Base-by-base conservation (phyloP, 192 early-diverging fungal genomes). In the Spizellomyces sp. region DNA sequence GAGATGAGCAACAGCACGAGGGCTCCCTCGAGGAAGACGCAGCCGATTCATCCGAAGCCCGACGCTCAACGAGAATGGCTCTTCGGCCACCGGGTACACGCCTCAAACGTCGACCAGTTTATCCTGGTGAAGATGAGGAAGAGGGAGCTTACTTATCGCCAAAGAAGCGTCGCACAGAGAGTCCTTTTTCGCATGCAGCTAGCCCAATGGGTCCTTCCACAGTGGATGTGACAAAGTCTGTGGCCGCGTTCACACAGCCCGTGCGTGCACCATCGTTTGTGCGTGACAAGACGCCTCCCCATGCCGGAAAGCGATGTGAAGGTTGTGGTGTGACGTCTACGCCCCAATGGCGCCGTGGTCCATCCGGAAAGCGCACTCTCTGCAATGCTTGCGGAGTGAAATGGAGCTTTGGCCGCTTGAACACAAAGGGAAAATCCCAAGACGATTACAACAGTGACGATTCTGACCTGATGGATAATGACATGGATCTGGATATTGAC, bases 331-430 rank as follows among this genome's bases (percentile, higher is more conserved):
- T 89, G 58, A 91, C 89, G 5, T 93, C 93, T 73, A 96, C 95
- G 0, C 95, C 95, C 43, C 94, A 96, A 76, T 98, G 96, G 96
- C 83, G 96, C 43, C 90, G 96, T 14, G 95, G 96, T 8, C 95
- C 95, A 17, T 90, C 92, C 52, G 94, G 94, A 17, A 90, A 92
- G 6, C 82, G 96, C 36, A 96, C 95, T 9, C 85, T 98, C 19
- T 98, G 96, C 82, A 98, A 98, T 80, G 96, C 94, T 0, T 95
- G 96, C 77, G 95, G 95, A 12, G 80, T 84, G 55, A 84, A 84
- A 52, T 84, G 80, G 79, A 64, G 50, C 21, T 76, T 67, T 45
- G 78, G 78, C 22, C 68, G 78, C n/a, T 59, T 79, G 14, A 54
- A 63, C 57, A 55, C 70, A n/a, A 22, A 64, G 22, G 42, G 19